phyloP scores from a whole-genome alignment of 1,139 yeast species.

The Lodderomyces elongisporus region DNA sequence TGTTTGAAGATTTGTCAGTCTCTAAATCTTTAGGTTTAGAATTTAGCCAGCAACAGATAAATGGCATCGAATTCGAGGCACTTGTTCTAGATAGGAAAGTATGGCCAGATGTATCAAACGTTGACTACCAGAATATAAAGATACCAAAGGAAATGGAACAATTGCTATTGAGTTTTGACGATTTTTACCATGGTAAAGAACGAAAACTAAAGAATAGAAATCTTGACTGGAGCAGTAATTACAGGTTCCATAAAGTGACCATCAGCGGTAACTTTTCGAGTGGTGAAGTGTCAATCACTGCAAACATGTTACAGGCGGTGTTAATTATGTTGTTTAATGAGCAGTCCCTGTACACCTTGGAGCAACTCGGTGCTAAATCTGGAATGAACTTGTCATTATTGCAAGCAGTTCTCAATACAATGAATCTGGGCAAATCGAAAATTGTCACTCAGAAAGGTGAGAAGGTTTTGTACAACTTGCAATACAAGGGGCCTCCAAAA shows the following conservation, averaged over 20 bases:
- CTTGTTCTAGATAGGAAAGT: constrained; percentile 29
- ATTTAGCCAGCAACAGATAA: background rate
- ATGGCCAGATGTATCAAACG: constrained; percentile 42
- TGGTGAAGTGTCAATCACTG: constrained; percentile 31
- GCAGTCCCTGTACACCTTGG: constrained; percentile 13
- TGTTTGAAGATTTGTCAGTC: constrained; percentile 30
- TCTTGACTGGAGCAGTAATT: constrained; percentile 30
- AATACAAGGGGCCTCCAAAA: constrained; percentile 25
- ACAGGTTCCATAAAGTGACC: constrained; percentile 31
- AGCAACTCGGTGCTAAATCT: constrained; percentile 19
- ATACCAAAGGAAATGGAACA: constrained; percentile 15
- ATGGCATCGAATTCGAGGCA: constrained; percentile 26
- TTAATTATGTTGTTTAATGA: constrained; percentile 29
- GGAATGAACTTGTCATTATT: constrained; percentile 25
- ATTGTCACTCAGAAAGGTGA: constrained; percentile 18
- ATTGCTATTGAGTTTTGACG: constrained; percentile 15
- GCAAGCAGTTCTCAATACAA: constrained; percentile 24
- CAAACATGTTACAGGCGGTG: constrained; percentile 37
- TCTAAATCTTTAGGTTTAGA: constrained; percentile 12
- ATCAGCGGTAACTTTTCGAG: constrained; percentile 23
- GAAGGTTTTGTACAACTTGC: constrained; percentile 19
- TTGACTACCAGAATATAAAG: constrained; percentile 13
- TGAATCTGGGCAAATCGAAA: constrained; percentile 26
- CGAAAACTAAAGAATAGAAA: constrained; percentile 17
- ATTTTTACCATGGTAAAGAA: constrained; percentile 15